Evolutionary conservation across 140 eudicot genomes (phyloP).

Genomic region (Stevia rebaudiana): DNA sequence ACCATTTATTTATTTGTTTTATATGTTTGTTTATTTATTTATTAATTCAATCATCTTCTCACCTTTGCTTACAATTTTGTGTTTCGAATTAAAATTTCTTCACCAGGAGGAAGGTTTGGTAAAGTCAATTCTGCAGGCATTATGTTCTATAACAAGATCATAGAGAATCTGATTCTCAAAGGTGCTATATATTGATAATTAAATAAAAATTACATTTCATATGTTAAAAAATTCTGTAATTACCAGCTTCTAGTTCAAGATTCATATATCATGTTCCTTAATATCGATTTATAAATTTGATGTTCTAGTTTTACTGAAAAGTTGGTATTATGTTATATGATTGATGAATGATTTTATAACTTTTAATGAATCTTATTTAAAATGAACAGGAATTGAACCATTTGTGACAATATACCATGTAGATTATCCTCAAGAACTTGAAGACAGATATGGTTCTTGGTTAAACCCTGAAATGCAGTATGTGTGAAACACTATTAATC

Average conservation of each 20-base stretch:
- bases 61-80: not conserved
- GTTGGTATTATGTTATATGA: not conserved
- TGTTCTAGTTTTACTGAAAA: no score
- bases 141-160: slow-evolving; percentile 40
- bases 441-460: slow-evolving; percentile 65
- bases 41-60: no score
- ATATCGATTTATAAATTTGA: no score
- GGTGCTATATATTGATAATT: slow-evolving; percentile 22
- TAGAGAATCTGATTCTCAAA: slow-evolving; percentile 43
- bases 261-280: not conserved
- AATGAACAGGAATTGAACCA: slow-evolving; percentile 53
- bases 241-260: not conserved
- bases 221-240: not conserved
- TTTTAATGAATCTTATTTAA: not conserved
- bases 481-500: not conserved
- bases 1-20: not conserved
- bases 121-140: slow-evolving; percentile 48
- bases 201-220: no score
- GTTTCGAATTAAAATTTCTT: not conserved
- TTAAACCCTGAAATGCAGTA: slow-evolving; percentile 67
- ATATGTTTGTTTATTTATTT: not conserved
- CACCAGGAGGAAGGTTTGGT: slow-evolving; percentile 55
- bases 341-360: not conserved
- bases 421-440: slow-evolving; percentile 68
- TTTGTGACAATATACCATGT: slow-evolving; percentile 62